Conservation (phyloP, 768 basidiomycete species). For the Boletus sp. region DNA sequence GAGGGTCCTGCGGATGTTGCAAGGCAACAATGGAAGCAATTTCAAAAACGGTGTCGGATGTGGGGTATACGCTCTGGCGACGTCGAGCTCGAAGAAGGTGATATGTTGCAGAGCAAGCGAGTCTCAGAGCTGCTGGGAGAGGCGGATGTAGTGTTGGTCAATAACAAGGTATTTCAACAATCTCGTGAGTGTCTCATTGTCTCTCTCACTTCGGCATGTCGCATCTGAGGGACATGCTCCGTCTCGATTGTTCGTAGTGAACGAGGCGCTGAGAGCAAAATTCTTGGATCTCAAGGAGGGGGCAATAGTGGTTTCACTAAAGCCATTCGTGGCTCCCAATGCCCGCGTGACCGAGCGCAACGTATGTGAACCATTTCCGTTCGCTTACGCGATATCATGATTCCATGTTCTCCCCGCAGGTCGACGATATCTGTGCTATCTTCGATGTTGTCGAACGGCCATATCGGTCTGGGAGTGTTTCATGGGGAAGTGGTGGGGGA, state of each 20-base stretch:
- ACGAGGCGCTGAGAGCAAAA: constrained; percentile 80
- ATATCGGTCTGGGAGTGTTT: constrained; percentile 73
- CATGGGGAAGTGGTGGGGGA: constrained; percentile 73
- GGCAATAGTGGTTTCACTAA: constrained; percentile 83
- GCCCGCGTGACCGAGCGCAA: constrained; percentile 84
- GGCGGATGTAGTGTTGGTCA: constrained; percentile 90
- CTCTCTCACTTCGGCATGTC: background rate
- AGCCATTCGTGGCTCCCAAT: constrained; percentile 76
- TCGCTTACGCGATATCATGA: background rate
- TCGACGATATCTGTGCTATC: constrained; percentile 78
- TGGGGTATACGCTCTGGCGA: constrained; percentile 82
- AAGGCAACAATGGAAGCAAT: constrained; percentile 67
- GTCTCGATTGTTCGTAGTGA: constrained; percentile 49
- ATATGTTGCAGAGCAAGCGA: constrained; percentile 71
- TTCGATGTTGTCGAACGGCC: constrained; percentile 69
- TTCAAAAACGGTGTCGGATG: constrained; percentile 76
- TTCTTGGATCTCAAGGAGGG: constrained; percentile 95
- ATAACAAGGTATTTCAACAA: constrained; percentile 81
- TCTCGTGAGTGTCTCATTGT: constrained; percentile 50
- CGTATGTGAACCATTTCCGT: constrained; percentile 38
- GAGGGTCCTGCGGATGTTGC: constrained; percentile 80
- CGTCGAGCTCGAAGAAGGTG: constrained; percentile 77
- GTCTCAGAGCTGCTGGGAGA: constrained; percentile 67
- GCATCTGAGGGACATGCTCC: background rate
- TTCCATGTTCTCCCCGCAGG: constrained; percentile 35